A percentile compares a stretch with the other conserved stretches of the same genome.
These are phyloP conservation scores for Knoxdaviesia capensis DNA, from an alignment of 2,329 filamentous ascomycete species.

Conservation along the genomic window DNA sequence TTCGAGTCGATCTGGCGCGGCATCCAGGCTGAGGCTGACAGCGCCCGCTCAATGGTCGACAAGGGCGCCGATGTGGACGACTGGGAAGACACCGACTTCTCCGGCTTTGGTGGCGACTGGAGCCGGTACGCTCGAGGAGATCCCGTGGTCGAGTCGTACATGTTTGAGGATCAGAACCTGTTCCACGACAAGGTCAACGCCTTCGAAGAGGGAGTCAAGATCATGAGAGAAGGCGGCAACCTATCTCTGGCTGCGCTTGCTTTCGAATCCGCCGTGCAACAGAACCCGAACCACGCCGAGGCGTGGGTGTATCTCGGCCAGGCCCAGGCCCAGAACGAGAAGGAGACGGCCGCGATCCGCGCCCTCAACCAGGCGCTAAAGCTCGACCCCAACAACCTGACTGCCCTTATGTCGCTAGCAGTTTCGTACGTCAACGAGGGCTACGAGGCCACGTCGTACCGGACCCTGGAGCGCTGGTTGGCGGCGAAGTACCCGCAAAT, in stretches of 20 bases:
- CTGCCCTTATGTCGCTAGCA: constrained; percentile 83
- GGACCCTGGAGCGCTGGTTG: constrained; percentile 90
- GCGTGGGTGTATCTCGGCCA: constrained; percentile 87
- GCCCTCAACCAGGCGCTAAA: constrained; percentile 82
- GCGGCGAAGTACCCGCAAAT: constrained; percentile 85
- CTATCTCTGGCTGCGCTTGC: constrained; percentile 81
- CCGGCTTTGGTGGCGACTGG: constrained; percentile 42
- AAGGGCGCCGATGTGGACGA: constrained; percentile 54
- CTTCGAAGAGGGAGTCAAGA: constrained; percentile 81
- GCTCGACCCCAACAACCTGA: constrained; percentile 67
- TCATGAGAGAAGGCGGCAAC: constrained; percentile 86
- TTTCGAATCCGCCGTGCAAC: constrained; percentile 89
- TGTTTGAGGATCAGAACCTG: constrained; percentile 88
- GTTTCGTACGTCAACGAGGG: constrained; percentile 98
- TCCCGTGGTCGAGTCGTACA: constrained; percentile 68
- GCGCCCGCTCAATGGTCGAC: constrained; percentile 13
- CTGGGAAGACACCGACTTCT: constrained; percentile 47
- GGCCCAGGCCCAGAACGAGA: constrained; percentile 95
- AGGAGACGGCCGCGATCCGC: constrained; percentile 87
- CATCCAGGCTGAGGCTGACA: constrained; percentile 45
- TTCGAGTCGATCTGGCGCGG: constrained; percentile 82
- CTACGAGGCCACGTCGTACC: constrained; percentile 91
- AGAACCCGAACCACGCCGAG: constrained; percentile 68
- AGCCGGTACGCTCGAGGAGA: constrained; percentile 40
- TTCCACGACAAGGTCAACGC: constrained; percentile 67